Conservation (phyloP, 805 yeast species). For the Ogataea neopini region DNA sequence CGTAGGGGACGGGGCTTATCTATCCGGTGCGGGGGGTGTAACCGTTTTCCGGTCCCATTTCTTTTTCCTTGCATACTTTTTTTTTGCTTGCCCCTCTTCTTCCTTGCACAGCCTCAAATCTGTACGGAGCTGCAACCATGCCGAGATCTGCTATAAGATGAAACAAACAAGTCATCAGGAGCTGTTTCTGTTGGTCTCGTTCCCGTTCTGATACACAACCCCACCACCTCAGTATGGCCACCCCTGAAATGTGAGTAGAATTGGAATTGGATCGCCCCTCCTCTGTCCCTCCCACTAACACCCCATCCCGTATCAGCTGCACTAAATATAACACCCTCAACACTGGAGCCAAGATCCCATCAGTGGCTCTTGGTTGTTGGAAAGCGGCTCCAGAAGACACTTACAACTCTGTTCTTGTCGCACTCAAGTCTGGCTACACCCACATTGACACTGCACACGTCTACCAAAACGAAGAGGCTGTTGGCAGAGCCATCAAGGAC, state of each 20-base stretch:
- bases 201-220: neutral
- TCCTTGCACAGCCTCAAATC: neutral
- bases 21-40: slow-evolving; percentile 1
- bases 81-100: neutral
- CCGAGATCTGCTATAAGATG: neutral
- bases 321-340: slow-evolving; percentile 16
- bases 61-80: neutral
- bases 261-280: neutral
- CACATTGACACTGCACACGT: slow-evolving; percentile 45
- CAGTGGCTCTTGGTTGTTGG: slow-evolving; percentile 29
- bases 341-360: slow-evolving; percentile 21
- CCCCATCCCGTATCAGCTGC: too few relatives aligned
- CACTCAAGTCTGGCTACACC: slow-evolving; percentile 37
- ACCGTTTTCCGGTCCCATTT: neutral
- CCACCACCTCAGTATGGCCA: neutral
- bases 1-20: neutral
- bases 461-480: slow-evolving; percentile 42
- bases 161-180: too few relatives aligned
- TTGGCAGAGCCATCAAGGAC: slow-evolving; percentile 40
- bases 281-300: neutral
- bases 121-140: neutral
- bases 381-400: slow-evolving; percentile 19
- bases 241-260: slow-evolving; percentile 13
- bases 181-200: neutral
- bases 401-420: slow-evolving; percentile 28